Base-by-base conservation (phyloP, 164 flowering plant species). In the Vitis riparia region DNA sequence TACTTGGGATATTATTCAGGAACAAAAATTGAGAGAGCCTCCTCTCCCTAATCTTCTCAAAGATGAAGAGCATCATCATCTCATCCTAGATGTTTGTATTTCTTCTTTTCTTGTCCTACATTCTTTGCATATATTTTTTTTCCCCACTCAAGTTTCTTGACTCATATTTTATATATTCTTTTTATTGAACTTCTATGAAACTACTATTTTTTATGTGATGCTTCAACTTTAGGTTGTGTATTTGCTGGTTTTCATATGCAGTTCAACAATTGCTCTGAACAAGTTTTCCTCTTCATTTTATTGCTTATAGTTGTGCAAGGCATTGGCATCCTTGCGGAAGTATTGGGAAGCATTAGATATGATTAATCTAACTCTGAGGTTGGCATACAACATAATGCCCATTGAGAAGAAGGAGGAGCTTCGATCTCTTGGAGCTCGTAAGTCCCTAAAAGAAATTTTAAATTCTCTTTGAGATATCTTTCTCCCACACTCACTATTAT, bases 401-500 rank as follows among this genome's bases (percentile, higher is more conserved):
- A 58, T 19, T 73, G 90, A 89, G 71, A 87, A 69, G 79, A 85
- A 83, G 74, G 89, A 89, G 80, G 90, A 87, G 78, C 89, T 93
- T 65, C 87, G 80, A 44, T 77, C 86, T 48, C 85, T 93, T 76
- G 95, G 89, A 73, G 96, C 95, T 73, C 88, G 96, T 90, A 88
- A 82, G 85, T 82, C 32, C 59, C 63, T 7, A 30, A 10, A 16
- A 29, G 16, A 1, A 37, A 16, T 53, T 59, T 37, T 37, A 37
- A 37, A 6, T 37, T 37, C 44, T 37, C 44, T 37, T 6, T 6
- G 44, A 3, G 44, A 3, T 37, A 37, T 37, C 44, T 37, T 37
- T 37, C 44, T 37, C 44, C 44, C 44, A 37, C 44, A 37, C 44
- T 37, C 44, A 37, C 44, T 37, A 37, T 37, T 37, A 37, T 37